Evolutionary conservation across 164 flowering plant species (phyloP).

Genomic region (Euptelea pleiosperma): DNA sequence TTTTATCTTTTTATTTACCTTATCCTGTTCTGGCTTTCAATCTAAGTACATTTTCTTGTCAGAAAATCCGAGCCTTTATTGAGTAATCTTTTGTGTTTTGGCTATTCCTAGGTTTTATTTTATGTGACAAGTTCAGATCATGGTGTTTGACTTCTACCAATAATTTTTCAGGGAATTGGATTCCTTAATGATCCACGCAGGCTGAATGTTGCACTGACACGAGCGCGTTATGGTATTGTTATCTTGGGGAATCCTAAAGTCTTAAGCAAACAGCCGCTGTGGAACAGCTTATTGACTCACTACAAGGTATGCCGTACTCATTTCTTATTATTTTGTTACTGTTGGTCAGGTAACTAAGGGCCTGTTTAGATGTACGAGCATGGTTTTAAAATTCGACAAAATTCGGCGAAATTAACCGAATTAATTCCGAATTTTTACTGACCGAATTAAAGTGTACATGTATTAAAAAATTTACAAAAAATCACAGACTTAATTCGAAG

Average conservation of each 20-base stretch:
- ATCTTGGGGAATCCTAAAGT: slow-evolving; percentile 98
- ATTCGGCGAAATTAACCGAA: too few species aligned
- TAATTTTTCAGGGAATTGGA: slow-evolving; percentile 79
- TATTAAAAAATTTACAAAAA: too few species aligned
- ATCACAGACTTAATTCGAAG: too few species aligned
- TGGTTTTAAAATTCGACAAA: too few species aligned
- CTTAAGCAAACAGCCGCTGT: slow-evolving; percentile 94
- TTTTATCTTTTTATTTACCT: too few species aligned
- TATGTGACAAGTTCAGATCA: neutral
- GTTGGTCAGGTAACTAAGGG: neutral
- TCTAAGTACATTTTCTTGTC: too few species aligned
- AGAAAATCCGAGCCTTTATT: too few species aligned
- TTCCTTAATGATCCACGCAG: slow-evolving; percentile 98
- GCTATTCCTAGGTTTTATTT: too few species aligned
- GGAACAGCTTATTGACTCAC: slow-evolving; percentile 96
- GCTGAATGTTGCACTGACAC: slow-evolving; percentile 95
- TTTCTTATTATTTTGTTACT: neutral
- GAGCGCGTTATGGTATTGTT: slow-evolving; percentile 98
- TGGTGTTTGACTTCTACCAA: neutral
- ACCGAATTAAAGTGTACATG: too few species aligned
- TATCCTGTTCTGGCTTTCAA: too few species aligned
- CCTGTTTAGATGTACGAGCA: neutral
- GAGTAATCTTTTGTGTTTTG: too few species aligned
- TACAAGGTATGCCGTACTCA: slow-evolving; percentile 63
- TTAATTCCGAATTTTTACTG: too few species aligned